A percentile compares a stretch with the other conserved stretches of the same genome.
These are phyloP conservation scores for Alternaria ventricosa DNA, from an alignment of 2,329 filamentous ascomycete species.

Conservation along the genomic window DNA sequence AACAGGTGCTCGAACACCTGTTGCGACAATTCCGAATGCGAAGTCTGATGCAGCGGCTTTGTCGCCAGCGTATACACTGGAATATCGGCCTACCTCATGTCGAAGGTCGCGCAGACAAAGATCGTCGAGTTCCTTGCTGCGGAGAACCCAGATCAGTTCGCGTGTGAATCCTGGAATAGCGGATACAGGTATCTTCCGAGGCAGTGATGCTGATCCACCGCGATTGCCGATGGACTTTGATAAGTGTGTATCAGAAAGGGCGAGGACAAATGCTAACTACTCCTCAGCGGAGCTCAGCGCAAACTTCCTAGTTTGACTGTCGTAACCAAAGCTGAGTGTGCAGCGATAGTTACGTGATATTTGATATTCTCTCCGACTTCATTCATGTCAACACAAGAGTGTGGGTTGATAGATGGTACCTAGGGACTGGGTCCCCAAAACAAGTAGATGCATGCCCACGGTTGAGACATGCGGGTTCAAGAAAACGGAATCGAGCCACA, in stretches of 20 bases:
- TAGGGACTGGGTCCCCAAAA: background rate
- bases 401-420: background rate
- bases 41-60: background rate
- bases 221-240: background rate
- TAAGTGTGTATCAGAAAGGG: background rate
- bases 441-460: too few species aligned
- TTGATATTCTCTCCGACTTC: background rate
- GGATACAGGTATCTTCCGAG: background rate
- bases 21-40: background rate
- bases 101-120: background rate
- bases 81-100: background rate
- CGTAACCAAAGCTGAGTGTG: constrained; percentile 18
- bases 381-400: background rate
- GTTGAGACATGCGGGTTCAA: background rate
- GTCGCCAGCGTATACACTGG: background rate
- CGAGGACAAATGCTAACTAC: constrained; percentile 8
- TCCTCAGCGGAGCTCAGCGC: constrained; percentile 6
- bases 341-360: background rate
- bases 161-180: background rate
- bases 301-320: constrained; percentile 37
- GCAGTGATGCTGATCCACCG: background rate
- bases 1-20: too few species aligned
- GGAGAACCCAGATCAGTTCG: background rate
- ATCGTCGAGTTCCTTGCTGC: background rate
- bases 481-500: background rate